Percentiles rank a stretch among this genome's conserved stretches.
Conservation (phyloP, 257 asterid genomes). For the Solanum sejunctum region DNA sequence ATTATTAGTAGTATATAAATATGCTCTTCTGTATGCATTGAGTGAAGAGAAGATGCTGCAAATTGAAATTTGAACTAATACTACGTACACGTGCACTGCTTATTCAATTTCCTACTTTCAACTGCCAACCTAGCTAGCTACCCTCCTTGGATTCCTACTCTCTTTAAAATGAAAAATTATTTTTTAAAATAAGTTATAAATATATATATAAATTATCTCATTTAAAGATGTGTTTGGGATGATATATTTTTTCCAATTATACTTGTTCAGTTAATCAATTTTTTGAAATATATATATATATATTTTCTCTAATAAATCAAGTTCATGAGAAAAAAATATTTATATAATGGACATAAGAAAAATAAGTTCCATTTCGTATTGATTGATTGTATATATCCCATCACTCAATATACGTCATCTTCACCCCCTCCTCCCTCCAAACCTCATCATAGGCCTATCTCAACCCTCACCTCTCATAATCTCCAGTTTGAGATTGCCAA, state of each 20-base stretch:
- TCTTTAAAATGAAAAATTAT: neutral
- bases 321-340: neutral
- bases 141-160: neutral
- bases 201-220: no score
- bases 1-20: neutral
- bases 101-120: neutral
- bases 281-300: no score
- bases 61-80: neutral
- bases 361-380: neutral
- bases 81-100: neutral
- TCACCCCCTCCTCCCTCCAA: no score
- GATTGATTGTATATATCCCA: neutral
- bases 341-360: fast-evolving
- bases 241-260: neutral
- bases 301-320: no score
- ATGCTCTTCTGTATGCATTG: neutral
- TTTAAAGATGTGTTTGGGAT: neutral
- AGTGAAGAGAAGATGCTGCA: neutral
- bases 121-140: neutral
- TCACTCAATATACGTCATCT: no score
- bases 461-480: no score
- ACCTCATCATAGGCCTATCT: no score
- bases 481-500: no score
- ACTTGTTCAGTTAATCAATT: neutral
- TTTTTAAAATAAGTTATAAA: no score